Conservation (phyloP, 345 rosid genomes). For the Bruguiera parviflora region DNA sequence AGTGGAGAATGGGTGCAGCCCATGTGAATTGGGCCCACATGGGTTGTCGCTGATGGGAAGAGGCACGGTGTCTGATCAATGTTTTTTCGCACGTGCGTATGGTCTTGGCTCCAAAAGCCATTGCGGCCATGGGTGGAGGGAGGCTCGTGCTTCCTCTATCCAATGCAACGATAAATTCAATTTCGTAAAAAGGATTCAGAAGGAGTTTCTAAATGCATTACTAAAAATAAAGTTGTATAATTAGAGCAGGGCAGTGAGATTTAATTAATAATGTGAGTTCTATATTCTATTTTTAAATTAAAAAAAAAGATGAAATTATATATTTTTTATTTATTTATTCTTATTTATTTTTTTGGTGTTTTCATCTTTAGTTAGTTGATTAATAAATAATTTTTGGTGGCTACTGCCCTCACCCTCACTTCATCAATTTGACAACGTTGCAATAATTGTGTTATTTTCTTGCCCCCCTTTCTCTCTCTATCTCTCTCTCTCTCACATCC, state of each 20-base stretch:
- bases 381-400: too few relatives aligned
- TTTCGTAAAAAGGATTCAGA: not conserved
- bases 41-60: constrained; percentile 32
- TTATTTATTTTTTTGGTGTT: too few relatives aligned
- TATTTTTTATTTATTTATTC: too few relatives aligned
- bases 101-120: constrained; percentile 3
- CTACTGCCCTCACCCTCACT: not conserved
- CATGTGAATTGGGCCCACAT: constrained; percentile 41
- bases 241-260: too few relatives aligned
- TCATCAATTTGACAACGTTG: not conserved
- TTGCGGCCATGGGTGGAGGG: not conserved
- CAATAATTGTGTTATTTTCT: not conserved
- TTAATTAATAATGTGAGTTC: too few relatives aligned
- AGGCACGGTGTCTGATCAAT: constrained; percentile 7
- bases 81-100: constrained; percentile 4
- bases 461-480: too few relatives aligned
- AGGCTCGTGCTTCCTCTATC: too few relatives aligned
- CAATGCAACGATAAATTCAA: too few relatives aligned
- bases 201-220: not conserved
- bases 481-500: not conserved
- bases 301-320: too few relatives aligned
- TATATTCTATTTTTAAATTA: too few relatives aligned
- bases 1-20: constrained; percentile 12
- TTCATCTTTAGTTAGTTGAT: too few relatives aligned
- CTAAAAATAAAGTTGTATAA: too few relatives aligned